Conservation (phyloP, 1,284 basidiomycete genomes). For the Gymnopus androsaceus region DNA sequence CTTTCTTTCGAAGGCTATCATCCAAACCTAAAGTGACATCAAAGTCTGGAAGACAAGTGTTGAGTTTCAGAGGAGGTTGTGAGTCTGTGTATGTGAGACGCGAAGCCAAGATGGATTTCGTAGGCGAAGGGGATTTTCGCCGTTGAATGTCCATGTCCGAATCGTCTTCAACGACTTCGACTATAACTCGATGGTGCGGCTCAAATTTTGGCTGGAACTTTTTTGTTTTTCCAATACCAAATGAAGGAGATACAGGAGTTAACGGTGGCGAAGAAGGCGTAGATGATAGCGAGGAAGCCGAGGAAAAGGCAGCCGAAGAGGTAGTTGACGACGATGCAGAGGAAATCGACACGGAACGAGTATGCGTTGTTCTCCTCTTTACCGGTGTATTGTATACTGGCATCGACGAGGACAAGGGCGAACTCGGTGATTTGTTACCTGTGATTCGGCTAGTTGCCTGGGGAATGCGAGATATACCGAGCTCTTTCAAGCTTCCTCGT, state of each 20-base stretch:
- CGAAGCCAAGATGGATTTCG: conserved; percentile 13
- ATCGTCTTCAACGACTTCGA: conserved; percentile 16
- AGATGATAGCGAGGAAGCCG: conserved; percentile 1
- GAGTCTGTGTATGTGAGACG: conserved; percentile 2
- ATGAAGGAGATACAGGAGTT: conserved; percentile 27
- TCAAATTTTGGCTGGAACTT: conserved; percentile 19
- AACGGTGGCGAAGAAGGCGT: conserved; percentile 26
- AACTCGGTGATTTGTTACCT: neutral
- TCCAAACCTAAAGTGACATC: conserved; percentile 1
- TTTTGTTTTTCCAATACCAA: conserved; percentile 5
- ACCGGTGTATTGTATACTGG: conserved; percentile 4
- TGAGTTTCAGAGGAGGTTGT: neutral
- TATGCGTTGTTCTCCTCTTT: conserved; percentile 1
- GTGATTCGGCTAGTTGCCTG: conserved; percentile 1
- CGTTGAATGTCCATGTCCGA: conserved; percentile 6
- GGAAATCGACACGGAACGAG: conserved; percentile 7
- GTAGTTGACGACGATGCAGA: conserved; percentile 12
- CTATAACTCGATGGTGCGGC: conserved; percentile 16
- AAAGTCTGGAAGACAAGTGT: neutral
- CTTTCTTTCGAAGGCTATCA: neutral
- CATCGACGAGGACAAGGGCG: conserved; percentile 3
- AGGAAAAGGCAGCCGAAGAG: conserved; percentile 4
- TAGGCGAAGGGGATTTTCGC: conserved; percentile 10
- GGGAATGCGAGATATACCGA: conserved; percentile 10
- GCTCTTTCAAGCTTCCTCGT: conserved; percentile 8